A percentile compares a stretch with the other conserved stretches of the same genome.
Evolutionary conservation across 331 rosid genomes (phyloP).

Genomic region (Spiraea crenata): DNA sequence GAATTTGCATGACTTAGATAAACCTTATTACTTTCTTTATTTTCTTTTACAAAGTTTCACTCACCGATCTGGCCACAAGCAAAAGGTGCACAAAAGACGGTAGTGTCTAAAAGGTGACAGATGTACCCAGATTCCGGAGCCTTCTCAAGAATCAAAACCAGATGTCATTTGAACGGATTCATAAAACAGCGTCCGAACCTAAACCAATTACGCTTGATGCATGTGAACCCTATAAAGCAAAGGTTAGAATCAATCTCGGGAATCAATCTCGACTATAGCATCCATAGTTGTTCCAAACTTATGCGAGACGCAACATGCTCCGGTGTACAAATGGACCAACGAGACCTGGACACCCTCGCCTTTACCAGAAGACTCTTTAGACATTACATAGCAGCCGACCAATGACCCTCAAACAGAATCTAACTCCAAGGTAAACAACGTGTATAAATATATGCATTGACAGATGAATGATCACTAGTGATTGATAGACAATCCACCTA

Average conservation of each 20-base stretch:
- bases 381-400: background rate
- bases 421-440: background rate
- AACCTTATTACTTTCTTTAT: background rate
- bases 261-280: too few relatives aligned
- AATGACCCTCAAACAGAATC: background rate
- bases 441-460: background rate
- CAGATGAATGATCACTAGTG: conserved; percentile 19
- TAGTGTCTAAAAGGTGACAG: background rate
- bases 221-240: too few relatives aligned
- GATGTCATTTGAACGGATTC: background rate
- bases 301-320: background rate
- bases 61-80: background rate
- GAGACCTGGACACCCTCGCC: background rate
- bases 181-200: background rate
- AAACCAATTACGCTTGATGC: too few relatives aligned
- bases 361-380: background rate
- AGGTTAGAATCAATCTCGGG: too few relatives aligned
- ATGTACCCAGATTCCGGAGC: background rate
- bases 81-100: background rate
- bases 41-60: background rate
- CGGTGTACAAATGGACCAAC: background rate
- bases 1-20: conserved; percentile 5
- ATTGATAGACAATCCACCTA: conserved; percentile 1
- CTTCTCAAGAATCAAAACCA: background rate
- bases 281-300: background rate